Evolutionary conservation across 306 rosid species (phyloP), one percentile per base, ranked within the genome.

Genomic region (Spatholobus suberectus): DNA sequence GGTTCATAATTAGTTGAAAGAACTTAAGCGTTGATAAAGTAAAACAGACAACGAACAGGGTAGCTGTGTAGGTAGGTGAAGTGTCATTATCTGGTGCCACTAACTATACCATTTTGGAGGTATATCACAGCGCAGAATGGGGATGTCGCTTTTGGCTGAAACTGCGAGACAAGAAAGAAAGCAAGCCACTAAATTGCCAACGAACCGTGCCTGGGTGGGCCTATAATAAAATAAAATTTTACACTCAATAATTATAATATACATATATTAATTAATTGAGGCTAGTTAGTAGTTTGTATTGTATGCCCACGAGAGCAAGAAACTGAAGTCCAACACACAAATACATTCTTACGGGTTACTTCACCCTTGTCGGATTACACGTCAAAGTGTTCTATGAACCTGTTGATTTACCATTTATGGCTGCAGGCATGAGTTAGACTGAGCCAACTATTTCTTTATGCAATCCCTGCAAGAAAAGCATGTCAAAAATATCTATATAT

Each of bases 271-370:
- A 24, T 87, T 86, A 59, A 75, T 62, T 46, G 47, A 58, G n/a
- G 65, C 65, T 86, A 68, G 10, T 58, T 40, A 24, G 52, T 54
- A 51, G 32, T 29, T 72, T 75, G 52, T 43, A 43, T 43, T 32
- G 10, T 57, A 75, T 84, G 86, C 80, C 47, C 73, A 81, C 15
- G 52, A 62, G 43, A 65, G 55, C 81, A 73, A 85, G 82, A 85
- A 73, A 77, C 70, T 77, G 46, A 73, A 78, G 82, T 85, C 81
- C 82, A 81, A 81, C 73, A 54, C 76, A 66, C 59, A 82, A 74
- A 85, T 51, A 38, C 44, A 82, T 85, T 49, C 89, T 87, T 90
- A 29, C 55, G 90, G 90, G 88, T 86, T 70, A 87, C 92, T 90
- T 92, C 90, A 79, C 57, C 80, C 55, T 68, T 80, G 88, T 87